Base-by-base conservation (phyloP, 1,139 yeast genomes). In the Geotrichum klebahnii region DNA sequence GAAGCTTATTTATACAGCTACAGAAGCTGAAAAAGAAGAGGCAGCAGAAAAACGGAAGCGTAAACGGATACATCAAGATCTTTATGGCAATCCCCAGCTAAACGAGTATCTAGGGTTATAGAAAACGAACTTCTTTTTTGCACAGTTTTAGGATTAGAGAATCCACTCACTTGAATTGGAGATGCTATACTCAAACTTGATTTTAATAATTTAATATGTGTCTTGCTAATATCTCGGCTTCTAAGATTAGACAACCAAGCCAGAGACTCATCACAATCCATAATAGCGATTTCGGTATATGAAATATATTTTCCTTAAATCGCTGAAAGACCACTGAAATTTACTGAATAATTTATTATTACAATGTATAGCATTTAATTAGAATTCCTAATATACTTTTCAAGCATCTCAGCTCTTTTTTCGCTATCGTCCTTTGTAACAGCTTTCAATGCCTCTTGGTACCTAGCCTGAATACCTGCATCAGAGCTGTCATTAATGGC, bases 381-480 rank as follows among this genome's bases (percentile, higher is more conserved):
- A 34, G 55, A 46, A 16, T 46, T 45, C 17, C 46, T 46, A 14
- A 41, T 36, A 14, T 52, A 39, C 16, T 52, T 39, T 28, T 36
- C 51, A 26, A 46, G 24, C 47, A 44, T 35, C 35, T 39, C 50
- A 42, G 56, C 49, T 44, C 56, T 31, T 44, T 49, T 38, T 50
- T 49, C 55, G 51, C 57, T 34, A 55, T 49, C 36, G 17, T 37
- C 24, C 28, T 53, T 51, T 20, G 44, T 33, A 17, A 48, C 52
- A 14, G 56, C 55, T 37, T 54, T 52, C 28, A 65, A 53, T 1
- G 95, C 94, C 36, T 76, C 77, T 64, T 83, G 85, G 63, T 86
- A 87, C 50, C 88, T 75, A 17, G 78, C 74, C 63, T 85, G 89
- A 46, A 86, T 68, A 33, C 77, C 81, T 5, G 77, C 78, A 42